Conservation (phyloP, 225 moss, liverwort and hornwort species). For the Sphagnum tenellum region DNA sequence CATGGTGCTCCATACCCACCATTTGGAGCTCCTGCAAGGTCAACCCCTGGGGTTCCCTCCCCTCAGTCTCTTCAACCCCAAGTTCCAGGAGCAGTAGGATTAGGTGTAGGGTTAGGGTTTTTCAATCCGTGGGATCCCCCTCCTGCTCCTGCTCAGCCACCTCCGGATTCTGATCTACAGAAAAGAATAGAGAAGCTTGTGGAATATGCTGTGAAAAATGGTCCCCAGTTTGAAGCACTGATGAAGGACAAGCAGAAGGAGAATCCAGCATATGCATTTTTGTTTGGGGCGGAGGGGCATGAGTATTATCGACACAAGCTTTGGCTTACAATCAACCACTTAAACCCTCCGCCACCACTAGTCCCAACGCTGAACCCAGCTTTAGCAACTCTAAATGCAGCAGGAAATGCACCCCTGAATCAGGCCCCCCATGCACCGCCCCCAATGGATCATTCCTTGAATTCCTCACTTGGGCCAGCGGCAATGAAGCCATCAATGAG, state of each 20-base stretch:
- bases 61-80: conserved; percentile 28
- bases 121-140: conserved; percentile 92
- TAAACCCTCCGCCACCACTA: conserved; percentile 16
- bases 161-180: conserved; percentile 75
- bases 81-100: conserved; percentile 32
- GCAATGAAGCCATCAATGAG: conserved; percentile 46
- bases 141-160: conserved; percentile 65
- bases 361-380: conserved; percentile 39
- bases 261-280: conserved; percentile 80
- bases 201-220: conserved; percentile 95
- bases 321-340: conserved; percentile 75
- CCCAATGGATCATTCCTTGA: conserved; percentile 35
- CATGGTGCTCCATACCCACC: conserved; percentile 25
- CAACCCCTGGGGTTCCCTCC: conserved; percentile 1
- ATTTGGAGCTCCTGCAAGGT: conserved; percentile 6
- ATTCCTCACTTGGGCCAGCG: conserved; percentile 34
- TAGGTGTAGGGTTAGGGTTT: conserved; percentile 50
- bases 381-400: conserved; percentile 51
- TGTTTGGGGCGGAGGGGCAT: conserved; percentile 93
- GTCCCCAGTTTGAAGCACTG: conserved; percentile 95
- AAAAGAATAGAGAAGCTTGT: conserved; percentile 95
- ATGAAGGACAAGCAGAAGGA: conserved; percentile 99
- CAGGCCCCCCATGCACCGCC: conserved; percentile 44
- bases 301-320: conserved; percentile 85
- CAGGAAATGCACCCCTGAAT: conserved; percentile 44